Percentiles rank a stretch among this genome's conserved stretches.
Evolutionary conservation across 2,329 filamentous ascomycete genomes (phyloP).

Genomic region (Fusarium oxysporum): DNA sequence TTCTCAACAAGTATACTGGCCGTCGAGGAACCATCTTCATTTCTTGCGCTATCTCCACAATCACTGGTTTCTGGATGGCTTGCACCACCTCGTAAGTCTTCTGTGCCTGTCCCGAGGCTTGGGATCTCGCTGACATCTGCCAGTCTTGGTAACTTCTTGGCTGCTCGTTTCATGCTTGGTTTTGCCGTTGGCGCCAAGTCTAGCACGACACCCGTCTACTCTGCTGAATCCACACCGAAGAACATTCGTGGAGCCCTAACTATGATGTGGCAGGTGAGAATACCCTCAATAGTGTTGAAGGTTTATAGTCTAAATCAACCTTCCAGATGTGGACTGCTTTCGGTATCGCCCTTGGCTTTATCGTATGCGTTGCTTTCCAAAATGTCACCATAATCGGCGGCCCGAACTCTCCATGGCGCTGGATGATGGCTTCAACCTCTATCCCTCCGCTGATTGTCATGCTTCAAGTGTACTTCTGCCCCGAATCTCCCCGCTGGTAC

Average conservation of each 20-base stretch:
- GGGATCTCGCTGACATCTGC: rapidly evolving
- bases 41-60: conserved; percentile 66
- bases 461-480: conserved; percentile 64
- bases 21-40: conserved; percentile 74
- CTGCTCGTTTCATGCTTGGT: conserved; percentile 51
- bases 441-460: conserved; percentile 64
- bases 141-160: conserved; percentile 44
- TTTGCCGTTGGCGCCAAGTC: conserved; percentile 54
- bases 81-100: conserved; percentile 65
- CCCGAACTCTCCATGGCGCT: conserved; percentile 48
- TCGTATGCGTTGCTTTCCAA: conserved; percentile 50
- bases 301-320: rapidly evolving
- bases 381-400: conserved; percentile 50
- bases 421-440: conserved; percentile 63
- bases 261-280: conserved; percentile 52
- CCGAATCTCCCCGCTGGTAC: conserved; percentile 65
- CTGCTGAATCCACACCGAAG: conserved; percentile 53
- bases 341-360: conserved; percentile 55
- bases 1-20: conserved; percentile 70
- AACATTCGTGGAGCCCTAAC: conserved; percentile 54
- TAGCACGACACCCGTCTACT: conserved; percentile 51
- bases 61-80: conserved; percentile 66
- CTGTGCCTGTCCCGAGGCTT: rapidly evolving
- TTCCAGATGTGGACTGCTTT: conserved; percentile 49
- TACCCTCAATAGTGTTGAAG: rapidly evolving